Base-by-base conservation (phyloP, 495 filamentous ascomycete species). In the Symbiotaphrina buchneri region DNA sequence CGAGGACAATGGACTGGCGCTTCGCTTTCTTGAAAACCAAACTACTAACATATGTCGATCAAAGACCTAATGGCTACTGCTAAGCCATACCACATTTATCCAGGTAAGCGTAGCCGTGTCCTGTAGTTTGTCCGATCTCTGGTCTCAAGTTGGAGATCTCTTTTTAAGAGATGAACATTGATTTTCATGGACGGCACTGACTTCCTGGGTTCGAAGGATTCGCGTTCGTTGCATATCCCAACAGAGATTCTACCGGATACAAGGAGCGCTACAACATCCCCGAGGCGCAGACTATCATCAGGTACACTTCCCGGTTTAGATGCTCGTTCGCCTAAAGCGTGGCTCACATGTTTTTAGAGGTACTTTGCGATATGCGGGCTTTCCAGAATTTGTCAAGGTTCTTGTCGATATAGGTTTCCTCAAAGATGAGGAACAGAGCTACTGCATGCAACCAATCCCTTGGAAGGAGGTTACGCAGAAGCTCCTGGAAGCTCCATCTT, bases 71-170 rank as follows among this genome's bases (percentile, higher is more conserved):
- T 94, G 87, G 73, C 55, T 29, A 63, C 63, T 28, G 79, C 85
- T 11, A 82, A 85, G 60, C 82, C 85, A 6, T 94, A 93, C 64
- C 67, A 63, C 44, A 85, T 91, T 58, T 87, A 83, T 53, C 76
- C 76, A 24, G 55, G 22, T 25, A n/a, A n/a, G n/a, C n/a, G n/a
- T n/a, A n/a, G n/a, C n/a, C n/a, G n/a, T n/a, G n/a, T n/a, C n/a
- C n/a, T n/a, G n/a, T n/a, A n/a, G n/a, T n/a, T n/a, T n/a, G n/a
- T n/a, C n/a, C n/a, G n/a, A n/a, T n/a, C n/a, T n/a, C n/a, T n/a
- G n/a, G n/a, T n/a, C n/a, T n/a, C n/a, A n/a, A n/a, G n/a, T n/a
- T n/a, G n/a, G n/a, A n/a, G n/a, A n/a, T n/a, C n/a, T n/a, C n/a
- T n/a, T n/a, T n/a, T n/a, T n/a, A n/a, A n/a, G n/a, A n/a, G n/a